Conservation (phyloP, 2,329 filamentous ascomycete species). For the Cladorrhinum sp. region DNA sequence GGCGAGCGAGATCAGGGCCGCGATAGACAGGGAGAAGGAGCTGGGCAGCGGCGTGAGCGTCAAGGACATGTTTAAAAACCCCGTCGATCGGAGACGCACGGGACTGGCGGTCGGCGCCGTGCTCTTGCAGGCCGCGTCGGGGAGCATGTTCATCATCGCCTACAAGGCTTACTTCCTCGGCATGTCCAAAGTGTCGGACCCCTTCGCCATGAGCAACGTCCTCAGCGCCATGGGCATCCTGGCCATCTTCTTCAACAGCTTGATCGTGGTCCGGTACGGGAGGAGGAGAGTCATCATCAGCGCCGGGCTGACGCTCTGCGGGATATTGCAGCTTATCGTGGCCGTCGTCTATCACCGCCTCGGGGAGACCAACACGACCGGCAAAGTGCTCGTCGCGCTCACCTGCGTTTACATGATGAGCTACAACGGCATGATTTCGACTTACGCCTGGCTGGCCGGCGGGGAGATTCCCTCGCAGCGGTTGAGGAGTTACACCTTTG, state of each 20-base stretch:
- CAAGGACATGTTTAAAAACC: slow-evolving; percentile 48
- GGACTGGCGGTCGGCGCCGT: slow-evolving; percentile 46
- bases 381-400: slow-evolving; percentile 50
- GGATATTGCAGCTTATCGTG: slow-evolving; percentile 51
- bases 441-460: slow-evolving; percentile 56
- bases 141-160: slow-evolving; percentile 56
- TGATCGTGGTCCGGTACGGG: slow-evolving; percentile 51
- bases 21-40: slow-evolving; percentile 35
- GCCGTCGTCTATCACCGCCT: slow-evolving; percentile 49
- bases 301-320: slow-evolving; percentile 49
- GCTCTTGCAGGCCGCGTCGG: slow-evolving; percentile 50
- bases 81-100: slow-evolving; percentile 50
- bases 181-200: slow-evolving; percentile 53
- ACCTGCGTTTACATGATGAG: slow-evolving; percentile 52
- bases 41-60: slow-evolving; percentile 35
- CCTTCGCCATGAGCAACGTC: slow-evolving; percentile 57
- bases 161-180: slow-evolving; percentile 59
- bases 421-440: slow-evolving; percentile 52
- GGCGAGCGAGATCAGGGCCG: slow-evolving; percentile 37
- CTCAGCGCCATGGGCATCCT: slow-evolving; percentile 51
- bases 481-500: slow-evolving; percentile 55
- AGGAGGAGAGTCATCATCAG: slow-evolving; percentile 53
- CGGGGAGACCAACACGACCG: slow-evolving; percentile 36
- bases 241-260: slow-evolving; percentile 52
- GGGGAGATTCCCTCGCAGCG: slow-evolving; percentile 57